A percentile compares a stretch with the other conserved stretches of the same genome.
Evolutionary conservation across 1,284 basidiomycete species (phyloP).

Genomic region (Rhodotorula sp.): DNA sequence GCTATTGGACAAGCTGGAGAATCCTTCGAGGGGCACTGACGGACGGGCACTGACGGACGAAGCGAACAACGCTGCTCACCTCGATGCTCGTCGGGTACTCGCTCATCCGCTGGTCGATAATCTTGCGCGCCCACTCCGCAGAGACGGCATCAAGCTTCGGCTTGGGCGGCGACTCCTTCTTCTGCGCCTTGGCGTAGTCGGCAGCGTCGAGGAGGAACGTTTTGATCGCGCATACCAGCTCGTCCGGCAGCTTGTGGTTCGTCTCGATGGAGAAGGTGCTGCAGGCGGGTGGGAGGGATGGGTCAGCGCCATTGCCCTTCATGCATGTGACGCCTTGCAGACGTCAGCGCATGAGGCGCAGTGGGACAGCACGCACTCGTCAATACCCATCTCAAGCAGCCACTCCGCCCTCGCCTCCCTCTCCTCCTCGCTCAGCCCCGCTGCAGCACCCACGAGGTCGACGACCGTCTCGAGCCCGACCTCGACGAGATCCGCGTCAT

Average conservation of each 20-base stretch:
- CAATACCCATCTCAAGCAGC: constrained; percentile 85
- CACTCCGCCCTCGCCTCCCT: constrained; percentile 72
- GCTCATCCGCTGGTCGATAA: constrained; percentile 59
- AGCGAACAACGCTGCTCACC: constrained; percentile 55
- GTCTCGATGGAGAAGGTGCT: constrained; percentile 67
- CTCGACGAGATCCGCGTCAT: constrained; percentile 85
- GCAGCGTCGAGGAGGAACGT: constrained; percentile 64
- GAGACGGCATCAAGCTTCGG: constrained; percentile 60
- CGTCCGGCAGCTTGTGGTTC: constrained; percentile 62
- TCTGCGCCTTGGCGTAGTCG: constrained; percentile 67
- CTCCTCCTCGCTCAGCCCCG: constrained; percentile 42
- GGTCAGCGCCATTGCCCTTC: constrained; percentile 12
- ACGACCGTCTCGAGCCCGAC: constrained; percentile 77
- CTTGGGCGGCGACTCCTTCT: constrained; percentile 77
- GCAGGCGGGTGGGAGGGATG: background rate
- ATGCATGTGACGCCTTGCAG: no score
- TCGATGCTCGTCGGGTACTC: constrained; percentile 64
- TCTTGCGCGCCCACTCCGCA: constrained; percentile 50
- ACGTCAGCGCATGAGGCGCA: constrained; percentile 1
- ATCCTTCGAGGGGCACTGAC: no score
- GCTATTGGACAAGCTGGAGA: no score
- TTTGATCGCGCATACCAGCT: constrained; percentile 69
- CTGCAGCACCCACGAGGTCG: constrained; percentile 53
- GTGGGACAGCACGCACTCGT: constrained; percentile 67
- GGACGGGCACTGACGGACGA: no score